phyloP scores from a whole-genome alignment of 1,139 yeast genomes.

The Hemisphaericaspora xylanilytica region DNA sequence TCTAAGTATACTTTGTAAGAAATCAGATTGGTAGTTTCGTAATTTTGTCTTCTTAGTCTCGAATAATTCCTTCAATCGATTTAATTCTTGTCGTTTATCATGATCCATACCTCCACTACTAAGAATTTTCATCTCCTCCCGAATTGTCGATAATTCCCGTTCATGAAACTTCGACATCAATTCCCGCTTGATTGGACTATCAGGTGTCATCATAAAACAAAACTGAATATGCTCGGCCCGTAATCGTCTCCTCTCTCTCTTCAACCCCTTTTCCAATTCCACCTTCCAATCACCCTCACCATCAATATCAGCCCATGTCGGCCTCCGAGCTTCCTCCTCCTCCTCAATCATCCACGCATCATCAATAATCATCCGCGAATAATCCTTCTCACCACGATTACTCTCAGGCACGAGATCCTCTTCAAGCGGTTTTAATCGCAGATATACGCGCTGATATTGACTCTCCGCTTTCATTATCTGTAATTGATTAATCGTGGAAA shows the following conservation, averaged over 20 bases:
- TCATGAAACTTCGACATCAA: background rate
- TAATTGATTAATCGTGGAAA: background rate
- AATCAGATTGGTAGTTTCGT: background rate
- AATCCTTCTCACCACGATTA: background rate
- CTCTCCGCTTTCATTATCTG: background rate
- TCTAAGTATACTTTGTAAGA: background rate
- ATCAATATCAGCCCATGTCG: background rate
- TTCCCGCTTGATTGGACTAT: background rate
- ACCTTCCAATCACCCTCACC: background rate
- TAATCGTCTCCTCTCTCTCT: background rate
- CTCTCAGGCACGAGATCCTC: background rate
- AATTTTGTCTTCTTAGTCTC: background rate
- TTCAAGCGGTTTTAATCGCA: slow-evolving; percentile 2
- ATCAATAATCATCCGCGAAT: background rate
- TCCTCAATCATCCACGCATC: too few relatives aligned
- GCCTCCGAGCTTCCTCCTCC: background rate
- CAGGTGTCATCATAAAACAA: slow-evolving; percentile 1
- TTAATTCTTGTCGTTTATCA: background rate
- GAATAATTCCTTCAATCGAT: background rate
- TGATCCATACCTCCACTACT: background rate
- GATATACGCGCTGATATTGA: background rate
- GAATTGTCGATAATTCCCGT: background rate
- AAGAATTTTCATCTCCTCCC: too few relatives aligned
- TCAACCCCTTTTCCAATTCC: background rate
- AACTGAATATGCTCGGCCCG: background rate